These are phyloP conservation scores for Bonia amplexicaulis DNA, from an alignment of 176 grass and related monocot genomes.

Conservation along the genomic window DNA sequence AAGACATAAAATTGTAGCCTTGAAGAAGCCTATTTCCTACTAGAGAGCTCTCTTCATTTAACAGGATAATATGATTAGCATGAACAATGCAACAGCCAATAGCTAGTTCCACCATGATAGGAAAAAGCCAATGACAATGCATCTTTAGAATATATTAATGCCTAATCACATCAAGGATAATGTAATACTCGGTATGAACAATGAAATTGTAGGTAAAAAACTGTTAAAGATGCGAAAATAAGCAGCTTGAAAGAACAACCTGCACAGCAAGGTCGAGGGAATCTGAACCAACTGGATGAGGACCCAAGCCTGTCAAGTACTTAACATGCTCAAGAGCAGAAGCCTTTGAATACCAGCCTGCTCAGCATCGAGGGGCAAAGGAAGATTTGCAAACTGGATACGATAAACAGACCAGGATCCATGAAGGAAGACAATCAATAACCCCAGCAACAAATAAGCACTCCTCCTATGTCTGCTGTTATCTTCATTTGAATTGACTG, in stretches of 20 bases:
- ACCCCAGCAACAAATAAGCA: slow-evolving; percentile 56
- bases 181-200: slow-evolving; percentile 6
- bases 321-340: slow-evolving; percentile 82
- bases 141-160: neutral
- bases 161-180: neutral
- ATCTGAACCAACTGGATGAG: slow-evolving; percentile 92
- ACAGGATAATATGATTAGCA: neutral
- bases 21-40: slow-evolving; percentile 8
- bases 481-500: slow-evolving; percentile 17
- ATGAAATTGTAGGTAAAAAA: neutral
- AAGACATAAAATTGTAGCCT: neutral
- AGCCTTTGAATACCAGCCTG: slow-evolving; percentile 76
- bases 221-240: neutral
- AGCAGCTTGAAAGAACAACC: slow-evolving; percentile 45
- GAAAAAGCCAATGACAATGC: neutral
- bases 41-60: neutral
- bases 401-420: slow-evolving; percentile 80
- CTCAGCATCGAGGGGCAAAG: slow-evolving; percentile 61
- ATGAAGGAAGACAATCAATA: slow-evolving; percentile 73
- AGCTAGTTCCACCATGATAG: neutral
- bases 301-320: slow-evolving; percentile 71
- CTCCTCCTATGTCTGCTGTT: slow-evolving; percentile 48
- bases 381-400: slow-evolving; percentile 65
- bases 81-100: neutral
- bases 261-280: slow-evolving; percentile 71